Evolutionary conservation across 345 rosid genomes (phyloP).

Genomic region (Hypericum androsaemum): DNA sequence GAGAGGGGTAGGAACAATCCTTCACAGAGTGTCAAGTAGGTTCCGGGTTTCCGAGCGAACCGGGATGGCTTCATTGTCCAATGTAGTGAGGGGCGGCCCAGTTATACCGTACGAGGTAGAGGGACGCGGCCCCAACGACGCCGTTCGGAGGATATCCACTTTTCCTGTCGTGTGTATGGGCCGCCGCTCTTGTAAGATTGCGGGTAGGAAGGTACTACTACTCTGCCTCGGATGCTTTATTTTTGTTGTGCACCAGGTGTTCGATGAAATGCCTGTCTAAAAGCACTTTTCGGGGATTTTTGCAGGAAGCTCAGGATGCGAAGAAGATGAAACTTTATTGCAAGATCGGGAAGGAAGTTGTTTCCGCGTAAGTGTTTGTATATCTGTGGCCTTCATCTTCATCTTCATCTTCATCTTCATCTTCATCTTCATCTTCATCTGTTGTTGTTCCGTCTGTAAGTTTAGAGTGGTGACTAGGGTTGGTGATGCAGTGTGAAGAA

Average conservation of each 20-base stretch:
- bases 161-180: slow-evolving; percentile 75
- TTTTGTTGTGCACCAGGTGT: slow-evolving; percentile 14
- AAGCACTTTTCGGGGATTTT: neutral
- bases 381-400: neutral
- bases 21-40: slow-evolving; percentile 34
- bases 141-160: slow-evolving; percentile 41
- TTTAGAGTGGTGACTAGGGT: neutral
- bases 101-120: slow-evolving; percentile 11
- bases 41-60: slow-evolving; percentile 6
- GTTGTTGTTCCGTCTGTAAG: neutral
- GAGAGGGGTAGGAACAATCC: slow-evolving; percentile 32
- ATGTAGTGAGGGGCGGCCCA: neutral
- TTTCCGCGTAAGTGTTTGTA: slow-evolving; percentile 53
- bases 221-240: neutral
- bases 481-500: slow-evolving; percentile 58
- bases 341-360: slow-evolving; percentile 79
- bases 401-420: no score
- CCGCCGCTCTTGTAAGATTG: slow-evolving; percentile 79
- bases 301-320: slow-evolving; percentile 80
- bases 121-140: slow-evolving; percentile 4
- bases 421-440: no score
- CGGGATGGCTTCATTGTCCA: slow-evolving; percentile 25
- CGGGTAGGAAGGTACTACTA: slow-evolving; percentile 69
- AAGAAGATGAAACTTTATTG: slow-evolving; percentile 72
- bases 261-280: slow-evolving; percentile 24